These are phyloP conservation scores for Kwoniella dendrophila DNA, from an alignment of 768 basidiomycete species.

Conservation along the genomic window DNA sequence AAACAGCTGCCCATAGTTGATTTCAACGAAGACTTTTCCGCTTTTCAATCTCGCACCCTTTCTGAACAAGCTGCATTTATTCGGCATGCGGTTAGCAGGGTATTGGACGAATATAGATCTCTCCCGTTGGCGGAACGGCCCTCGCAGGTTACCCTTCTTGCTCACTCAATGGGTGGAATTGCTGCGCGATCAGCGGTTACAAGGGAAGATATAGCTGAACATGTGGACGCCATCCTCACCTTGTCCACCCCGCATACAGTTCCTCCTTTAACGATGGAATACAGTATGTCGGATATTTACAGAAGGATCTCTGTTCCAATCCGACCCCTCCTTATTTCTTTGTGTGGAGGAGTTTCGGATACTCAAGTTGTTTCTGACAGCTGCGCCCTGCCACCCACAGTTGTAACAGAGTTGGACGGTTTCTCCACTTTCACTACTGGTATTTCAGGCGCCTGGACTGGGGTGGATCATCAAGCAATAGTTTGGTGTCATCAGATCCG, in stretches of 20 bases:
- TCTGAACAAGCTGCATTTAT: conserved; percentile 78
- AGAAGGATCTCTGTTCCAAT: conserved; percentile 57
- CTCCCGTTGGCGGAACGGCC: conserved; percentile 57
- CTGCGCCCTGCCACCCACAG: conserved; percentile 64
- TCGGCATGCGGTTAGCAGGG: conserved; percentile 65
- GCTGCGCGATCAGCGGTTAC: conserved; percentile 75
- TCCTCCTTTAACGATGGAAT: conserved; percentile 85
- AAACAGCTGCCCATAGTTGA: conserved; percentile 64
- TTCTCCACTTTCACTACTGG: conserved; percentile 74
- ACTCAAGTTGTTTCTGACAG: conserved; percentile 89
- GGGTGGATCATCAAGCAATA: conserved; percentile 92
- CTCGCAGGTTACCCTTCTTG: conserved; percentile 70
- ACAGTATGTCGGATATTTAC: conserved; percentile 76
- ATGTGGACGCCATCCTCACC: conserved; percentile 67
- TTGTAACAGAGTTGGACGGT: conserved; percentile 62
- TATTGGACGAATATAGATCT: conserved; percentile 26
- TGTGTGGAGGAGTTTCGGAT: conserved; percentile 91
- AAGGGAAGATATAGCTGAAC: neutral
- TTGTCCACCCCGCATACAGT: conserved; percentile 91
- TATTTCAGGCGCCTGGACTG: conserved; percentile 89
- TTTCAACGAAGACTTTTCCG: conserved; percentile 95
- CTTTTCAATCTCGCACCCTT: conserved; percentile 87
- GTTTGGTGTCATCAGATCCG: conserved; percentile 99
- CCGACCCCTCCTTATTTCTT: conserved; percentile 68
- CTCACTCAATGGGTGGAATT: conserved; percentile 97